These are phyloP conservation scores for Chaetomium strumarium DNA, from an alignment of 2,329 filamentous ascomycete genomes.

Conservation along the genomic window DNA sequence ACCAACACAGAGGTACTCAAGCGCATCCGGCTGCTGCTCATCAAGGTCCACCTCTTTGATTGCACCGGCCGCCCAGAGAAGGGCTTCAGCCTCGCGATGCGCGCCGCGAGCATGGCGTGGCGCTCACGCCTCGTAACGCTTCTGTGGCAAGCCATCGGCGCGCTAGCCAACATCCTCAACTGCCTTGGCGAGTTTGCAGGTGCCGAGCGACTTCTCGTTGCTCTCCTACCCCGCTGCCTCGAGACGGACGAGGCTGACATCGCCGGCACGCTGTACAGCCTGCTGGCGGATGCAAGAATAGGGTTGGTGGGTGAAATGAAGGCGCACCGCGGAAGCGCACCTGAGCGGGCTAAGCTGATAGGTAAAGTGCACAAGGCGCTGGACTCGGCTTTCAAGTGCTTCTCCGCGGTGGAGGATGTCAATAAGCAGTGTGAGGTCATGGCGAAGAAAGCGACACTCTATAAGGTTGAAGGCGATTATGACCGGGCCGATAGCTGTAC, in stretches of 20 bases:
- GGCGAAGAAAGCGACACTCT: constrained; percentile 74
- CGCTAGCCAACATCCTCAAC: constrained; percentile 62
- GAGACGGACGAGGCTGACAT: constrained; percentile 62
- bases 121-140: constrained; percentile 60
- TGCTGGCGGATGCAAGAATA: constrained; percentile 72
- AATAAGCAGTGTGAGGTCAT: constrained; percentile 71
- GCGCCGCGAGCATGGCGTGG: constrained; percentile 69
- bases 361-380: constrained; percentile 54
- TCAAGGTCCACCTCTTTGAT: constrained; percentile 66
- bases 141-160: constrained; percentile 67
- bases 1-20: constrained; percentile 53
- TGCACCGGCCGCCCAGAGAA: constrained; percentile 63
- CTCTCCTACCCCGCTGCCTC: constrained; percentile 68
- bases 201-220: constrained; percentile 57
- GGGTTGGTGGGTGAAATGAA: constrained; percentile 58
- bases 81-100: constrained; percentile 69
- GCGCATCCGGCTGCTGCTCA: constrained; percentile 63
- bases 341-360: constrained; percentile 48
- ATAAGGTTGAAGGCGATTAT: constrained; percentile 62
- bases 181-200: constrained; percentile 65
- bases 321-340: background rate
- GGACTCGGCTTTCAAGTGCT: constrained; percentile 58
- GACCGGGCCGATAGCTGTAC: constrained; percentile 60
- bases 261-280: constrained; percentile 60
- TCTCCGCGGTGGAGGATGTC: constrained; percentile 60